These are phyloP conservation scores for Yarrowia alimentaria DNA, from an alignment of 805 yeast species.

Conservation along the genomic window DNA sequence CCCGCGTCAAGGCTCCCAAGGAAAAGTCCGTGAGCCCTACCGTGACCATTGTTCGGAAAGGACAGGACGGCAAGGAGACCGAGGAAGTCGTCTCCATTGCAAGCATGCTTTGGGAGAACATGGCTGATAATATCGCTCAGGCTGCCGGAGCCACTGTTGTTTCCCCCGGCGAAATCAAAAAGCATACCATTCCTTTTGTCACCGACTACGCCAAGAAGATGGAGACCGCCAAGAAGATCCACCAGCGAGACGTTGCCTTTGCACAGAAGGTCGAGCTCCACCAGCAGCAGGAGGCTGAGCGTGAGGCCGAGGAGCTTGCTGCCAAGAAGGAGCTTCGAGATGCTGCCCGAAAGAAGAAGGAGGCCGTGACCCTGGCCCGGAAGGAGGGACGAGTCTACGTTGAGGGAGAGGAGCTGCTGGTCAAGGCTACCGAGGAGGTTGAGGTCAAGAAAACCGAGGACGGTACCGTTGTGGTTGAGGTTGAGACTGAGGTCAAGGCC, in stretches of 20 bases:
- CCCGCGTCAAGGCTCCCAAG: constrained; percentile 22
- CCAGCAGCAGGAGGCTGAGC: constrained; percentile 25
- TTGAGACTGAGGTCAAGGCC: constrained; percentile 1
- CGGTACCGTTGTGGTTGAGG: neutral
- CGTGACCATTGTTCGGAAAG: constrained; percentile 12
- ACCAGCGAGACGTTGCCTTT: constrained; percentile 12
- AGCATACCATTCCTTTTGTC: constrained; percentile 20
- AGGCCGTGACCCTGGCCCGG: constrained; percentile 17
- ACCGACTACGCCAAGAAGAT: constrained; percentile 25
- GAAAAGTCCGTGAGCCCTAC: constrained; percentile 15
- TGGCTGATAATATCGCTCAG: constrained; percentile 17
- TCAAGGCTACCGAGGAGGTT: neutral
- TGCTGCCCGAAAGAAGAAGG: constrained; percentile 16
- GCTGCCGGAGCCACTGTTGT: constrained; percentile 19
- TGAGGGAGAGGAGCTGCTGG: constrained; percentile 20
- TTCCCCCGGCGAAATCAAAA: constrained; percentile 10
- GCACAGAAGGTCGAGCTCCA: constrained; percentile 22
- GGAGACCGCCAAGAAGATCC: constrained; percentile 18
- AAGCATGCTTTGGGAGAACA: constrained; percentile 10
- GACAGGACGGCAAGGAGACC: too few relatives aligned
- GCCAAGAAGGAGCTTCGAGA: neutral
- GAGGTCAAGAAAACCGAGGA: neutral
- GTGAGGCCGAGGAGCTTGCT: constrained; percentile 14
- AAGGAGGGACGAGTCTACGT: constrained; percentile 26
- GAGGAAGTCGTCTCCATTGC: constrained; percentile 1